Percentiles rank a stretch among this genome's conserved stretches.
These are phyloP conservation scores for Priceomyces haplophilus DNA, from an alignment of 805 yeast species.

Conservation along the genomic window DNA sequence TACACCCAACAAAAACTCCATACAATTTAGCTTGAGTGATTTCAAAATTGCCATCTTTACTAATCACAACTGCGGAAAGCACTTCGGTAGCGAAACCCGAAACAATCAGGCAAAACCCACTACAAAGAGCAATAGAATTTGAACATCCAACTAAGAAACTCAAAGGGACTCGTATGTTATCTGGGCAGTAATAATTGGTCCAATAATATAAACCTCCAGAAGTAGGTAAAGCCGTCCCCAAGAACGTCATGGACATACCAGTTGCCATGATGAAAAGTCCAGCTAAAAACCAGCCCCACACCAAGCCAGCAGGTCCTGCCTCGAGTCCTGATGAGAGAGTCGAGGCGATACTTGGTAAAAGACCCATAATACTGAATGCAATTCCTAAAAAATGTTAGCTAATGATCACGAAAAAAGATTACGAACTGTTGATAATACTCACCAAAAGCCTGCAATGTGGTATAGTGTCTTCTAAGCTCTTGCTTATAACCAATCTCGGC, in stretches of 20 bases:
- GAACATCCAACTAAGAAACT: slow-evolving; percentile 66
- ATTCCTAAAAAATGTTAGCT: slow-evolving; percentile 25
- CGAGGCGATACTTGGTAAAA: slow-evolving; percentile 62
- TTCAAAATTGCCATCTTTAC: slow-evolving; percentile 52
- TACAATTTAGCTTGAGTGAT: slow-evolving; percentile 54
- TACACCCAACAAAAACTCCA: slow-evolving; percentile 65
- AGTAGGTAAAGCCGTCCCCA: slow-evolving; percentile 70
- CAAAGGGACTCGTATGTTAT: slow-evolving; percentile 45
- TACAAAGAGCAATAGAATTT: slow-evolving; percentile 62
- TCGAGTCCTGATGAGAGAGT: slow-evolving; percentile 50
- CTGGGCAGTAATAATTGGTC: slow-evolving; percentile 60
- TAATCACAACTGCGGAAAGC: slow-evolving; percentile 55
- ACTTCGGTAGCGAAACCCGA: slow-evolving; percentile 66
- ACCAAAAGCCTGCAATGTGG: slow-evolving; percentile 64
- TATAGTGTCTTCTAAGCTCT: slow-evolving; percentile 59
- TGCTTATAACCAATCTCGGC: slow-evolving; percentile 68
- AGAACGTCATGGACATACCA: slow-evolving; percentile 63
- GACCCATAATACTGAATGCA: slow-evolving; percentile 71
- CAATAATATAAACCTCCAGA: slow-evolving; percentile 63
- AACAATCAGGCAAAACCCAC: slow-evolving; percentile 64
- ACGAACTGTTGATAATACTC: slow-evolving; percentile 1
- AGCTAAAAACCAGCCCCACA: slow-evolving; percentile 74
- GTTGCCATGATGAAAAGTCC: slow-evolving; percentile 52
- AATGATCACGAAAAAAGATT: no score
- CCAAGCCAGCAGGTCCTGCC: slow-evolving; percentile 62